These are phyloP conservation scores for Colletotrichum lentis DNA, from an alignment of 2,329 filamentous ascomycete genomes.

Conservation along the genomic window DNA sequence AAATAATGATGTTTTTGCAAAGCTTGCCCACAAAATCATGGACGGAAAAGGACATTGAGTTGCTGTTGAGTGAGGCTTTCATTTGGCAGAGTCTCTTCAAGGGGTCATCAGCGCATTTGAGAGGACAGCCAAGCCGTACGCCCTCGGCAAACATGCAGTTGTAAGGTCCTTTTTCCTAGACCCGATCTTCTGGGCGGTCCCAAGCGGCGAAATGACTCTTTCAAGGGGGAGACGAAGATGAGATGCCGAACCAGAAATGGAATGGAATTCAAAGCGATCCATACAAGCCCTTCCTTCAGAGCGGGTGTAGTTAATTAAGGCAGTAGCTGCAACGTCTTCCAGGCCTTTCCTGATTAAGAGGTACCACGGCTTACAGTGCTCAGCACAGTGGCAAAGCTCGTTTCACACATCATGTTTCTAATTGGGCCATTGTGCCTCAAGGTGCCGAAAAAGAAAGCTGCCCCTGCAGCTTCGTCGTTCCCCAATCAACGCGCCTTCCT, in stretches of 20 bases:
- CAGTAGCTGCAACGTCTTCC: slow-evolving; percentile 7
- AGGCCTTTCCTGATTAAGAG: slow-evolving; percentile 17
- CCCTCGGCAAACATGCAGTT: slow-evolving; percentile 54
- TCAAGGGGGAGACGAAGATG: background rate
- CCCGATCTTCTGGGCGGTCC: too few relatives aligned
- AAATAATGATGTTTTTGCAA: slow-evolving; percentile 99
- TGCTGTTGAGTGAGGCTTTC: slow-evolving; percentile 93
- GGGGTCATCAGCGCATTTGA: slow-evolving; percentile 88
- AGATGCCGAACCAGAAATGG: background rate
- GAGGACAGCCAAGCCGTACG: slow-evolving; percentile 57
- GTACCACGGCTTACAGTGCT: slow-evolving; percentile 23
- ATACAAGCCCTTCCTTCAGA: slow-evolving; percentile 1
- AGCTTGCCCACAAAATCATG: slow-evolving; percentile 89
- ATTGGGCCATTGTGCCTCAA: slow-evolving; percentile 28
- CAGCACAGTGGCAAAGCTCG: slow-evolving; percentile 9
- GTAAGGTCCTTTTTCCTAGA: slow-evolving; percentile 23
- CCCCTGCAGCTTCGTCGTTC: slow-evolving; percentile 37
- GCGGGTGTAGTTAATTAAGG: slow-evolving; percentile 2
- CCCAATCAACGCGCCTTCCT: slow-evolving; percentile 39
- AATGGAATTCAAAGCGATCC: slow-evolving; percentile 8
- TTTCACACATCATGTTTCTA: slow-evolving; percentile 6
- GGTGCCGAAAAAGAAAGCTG: slow-evolving; percentile 25
- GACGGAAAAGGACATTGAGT: slow-evolving; percentile 98
- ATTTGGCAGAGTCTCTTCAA: slow-evolving; percentile 99
- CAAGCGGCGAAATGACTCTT: background rate